Conservation (phyloP, 495 filamentous ascomycete species). For the Copromyces sp. region DNA sequence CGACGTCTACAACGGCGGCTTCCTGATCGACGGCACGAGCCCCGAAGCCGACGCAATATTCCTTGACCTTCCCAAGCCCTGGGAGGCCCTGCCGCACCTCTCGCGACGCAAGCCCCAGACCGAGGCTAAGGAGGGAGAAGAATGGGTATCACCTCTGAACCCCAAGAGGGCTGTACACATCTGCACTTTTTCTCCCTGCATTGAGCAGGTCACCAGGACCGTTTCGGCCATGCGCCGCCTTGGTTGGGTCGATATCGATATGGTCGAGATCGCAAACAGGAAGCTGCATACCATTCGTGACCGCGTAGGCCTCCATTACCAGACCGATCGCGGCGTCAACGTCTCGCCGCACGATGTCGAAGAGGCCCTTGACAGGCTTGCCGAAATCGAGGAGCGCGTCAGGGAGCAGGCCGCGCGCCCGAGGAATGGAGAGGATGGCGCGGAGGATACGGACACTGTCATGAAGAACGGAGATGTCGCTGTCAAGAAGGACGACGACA, state of each 20-base stretch:
- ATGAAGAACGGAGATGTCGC: conserved; percentile 17
- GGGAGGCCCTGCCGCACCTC: conserved; percentile 79
- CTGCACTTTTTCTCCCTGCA: conserved; percentile 93
- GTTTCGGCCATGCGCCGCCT: conserved; percentile 64
- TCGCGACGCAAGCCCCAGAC: conserved; percentile 43
- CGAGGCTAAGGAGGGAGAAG: conserved; percentile 1
- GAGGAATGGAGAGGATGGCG: conserved; percentile 13
- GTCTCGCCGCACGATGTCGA: conserved; percentile 57
- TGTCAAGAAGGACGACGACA: conserved; percentile 13
- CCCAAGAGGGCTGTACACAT: conserved; percentile 55
- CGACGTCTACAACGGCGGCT: conserved; percentile 85
- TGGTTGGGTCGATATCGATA: conserved; percentile 84
- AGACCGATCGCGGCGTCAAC: conserved; percentile 30
- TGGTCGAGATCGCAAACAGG: conserved; percentile 74
- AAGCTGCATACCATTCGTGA: conserved; percentile 76
- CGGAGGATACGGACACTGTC: conserved; percentile 12
- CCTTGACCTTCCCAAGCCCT: conserved; percentile 87
- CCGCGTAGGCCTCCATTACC: conserved; percentile 49
- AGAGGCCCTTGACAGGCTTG: conserved; percentile 63
- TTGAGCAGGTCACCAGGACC: conserved; percentile 86
- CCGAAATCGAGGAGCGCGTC: conserved; percentile 58
- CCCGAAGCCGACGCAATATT: conserved; percentile 76
- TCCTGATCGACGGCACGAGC: conserved; percentile 46
- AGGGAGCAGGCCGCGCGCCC: conserved; percentile 40
- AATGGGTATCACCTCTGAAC: conserved; percentile 58